These are phyloP conservation scores for Mallotus nudiflorus DNA, from an alignment of 345 rosid species.

Conservation along the genomic window DNA sequence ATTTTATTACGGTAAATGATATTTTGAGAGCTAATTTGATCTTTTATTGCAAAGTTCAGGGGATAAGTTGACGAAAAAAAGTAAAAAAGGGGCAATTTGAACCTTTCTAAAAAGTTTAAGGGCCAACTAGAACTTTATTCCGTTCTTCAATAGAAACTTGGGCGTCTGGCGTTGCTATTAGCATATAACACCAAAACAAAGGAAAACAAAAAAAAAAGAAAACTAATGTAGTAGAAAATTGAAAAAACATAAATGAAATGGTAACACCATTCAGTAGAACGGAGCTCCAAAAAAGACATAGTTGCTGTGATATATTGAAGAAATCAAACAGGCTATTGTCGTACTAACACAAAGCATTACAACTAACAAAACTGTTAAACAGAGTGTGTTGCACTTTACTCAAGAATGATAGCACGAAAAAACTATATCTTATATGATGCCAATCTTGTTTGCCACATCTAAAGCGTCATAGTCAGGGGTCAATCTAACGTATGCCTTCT, in stretches of 20 bases:
- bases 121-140: too few species aligned
- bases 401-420: not conserved
- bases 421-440: slow-evolving; percentile 19
- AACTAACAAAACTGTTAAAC: slow-evolving; percentile 25
- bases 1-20: too few species aligned
- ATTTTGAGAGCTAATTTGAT: too few species aligned
- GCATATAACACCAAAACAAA: too few species aligned
- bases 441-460: slow-evolving; percentile 35
- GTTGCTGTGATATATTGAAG: slow-evolving; percentile 9
- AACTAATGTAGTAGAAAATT: too few species aligned
- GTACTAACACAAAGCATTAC: slow-evolving; percentile 21
- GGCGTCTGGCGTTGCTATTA: too few species aligned
- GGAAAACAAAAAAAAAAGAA: not conserved
- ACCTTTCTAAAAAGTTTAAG: too few species aligned
- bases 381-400: not conserved
- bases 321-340: slow-evolving; percentile 8
- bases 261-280: not conserved
- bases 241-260: not conserved
- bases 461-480: slow-evolving; percentile 65
- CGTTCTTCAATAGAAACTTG: too few species aligned
- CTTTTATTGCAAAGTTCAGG: too few species aligned
- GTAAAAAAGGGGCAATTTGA: too few species aligned
- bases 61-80: too few species aligned
- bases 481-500: slow-evolving; percentile 71
- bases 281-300: not conserved